Conservation (phyloP, 371 early-diverging fungal genomes). For the Mucor saturninus region DNA sequence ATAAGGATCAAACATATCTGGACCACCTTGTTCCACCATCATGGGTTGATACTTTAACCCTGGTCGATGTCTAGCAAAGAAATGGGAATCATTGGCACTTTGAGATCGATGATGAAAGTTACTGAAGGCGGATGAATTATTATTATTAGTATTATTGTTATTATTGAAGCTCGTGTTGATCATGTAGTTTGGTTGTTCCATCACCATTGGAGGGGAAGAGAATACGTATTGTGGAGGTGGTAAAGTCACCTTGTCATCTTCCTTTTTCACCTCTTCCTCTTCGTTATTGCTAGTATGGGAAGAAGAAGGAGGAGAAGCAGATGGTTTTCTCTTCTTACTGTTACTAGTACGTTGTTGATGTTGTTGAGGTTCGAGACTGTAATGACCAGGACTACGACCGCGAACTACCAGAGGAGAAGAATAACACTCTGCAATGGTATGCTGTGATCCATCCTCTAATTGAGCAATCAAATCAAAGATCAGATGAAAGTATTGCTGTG, state of each 20-base stretch:
- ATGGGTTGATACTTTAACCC: slow-evolving; percentile 11
- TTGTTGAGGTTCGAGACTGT: slow-evolving; percentile 52
- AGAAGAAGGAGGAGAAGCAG: background rate
- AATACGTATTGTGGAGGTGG: slow-evolving; percentile 27
- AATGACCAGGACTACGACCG: slow-evolving; percentile 90
- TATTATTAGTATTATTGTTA: slow-evolving; percentile 5
- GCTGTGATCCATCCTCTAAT: slow-evolving; percentile 40
- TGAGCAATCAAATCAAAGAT: slow-evolving; percentile 64
- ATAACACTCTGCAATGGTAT: slow-evolving; percentile 62
- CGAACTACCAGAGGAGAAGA: slow-evolving; percentile 84
- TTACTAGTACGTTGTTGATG: background rate
- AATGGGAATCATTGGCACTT: slow-evolving; percentile 28
- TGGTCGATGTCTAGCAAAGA: slow-evolving; percentile 16
- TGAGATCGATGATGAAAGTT: slow-evolving; percentile 26
- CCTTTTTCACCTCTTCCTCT: background rate
- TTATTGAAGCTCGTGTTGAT: slow-evolving; percentile 1
- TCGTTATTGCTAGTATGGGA: background rate
- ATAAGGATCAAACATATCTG: slow-evolving; percentile 17
- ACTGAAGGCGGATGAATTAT: slow-evolving; percentile 15
- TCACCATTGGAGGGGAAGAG: slow-evolving; percentile 21
- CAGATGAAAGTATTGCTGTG: slow-evolving; percentile 83
- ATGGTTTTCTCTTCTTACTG: slow-evolving; percentile 5
- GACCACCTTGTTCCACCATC: slow-evolving; percentile 5
- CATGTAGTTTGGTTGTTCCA: slow-evolving; percentile 4
- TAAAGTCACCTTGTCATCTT: slow-evolving; percentile 4